Base-by-base conservation (phyloP, 23 red algal genomes). In the Gracilariopsis chorda region DNA sequence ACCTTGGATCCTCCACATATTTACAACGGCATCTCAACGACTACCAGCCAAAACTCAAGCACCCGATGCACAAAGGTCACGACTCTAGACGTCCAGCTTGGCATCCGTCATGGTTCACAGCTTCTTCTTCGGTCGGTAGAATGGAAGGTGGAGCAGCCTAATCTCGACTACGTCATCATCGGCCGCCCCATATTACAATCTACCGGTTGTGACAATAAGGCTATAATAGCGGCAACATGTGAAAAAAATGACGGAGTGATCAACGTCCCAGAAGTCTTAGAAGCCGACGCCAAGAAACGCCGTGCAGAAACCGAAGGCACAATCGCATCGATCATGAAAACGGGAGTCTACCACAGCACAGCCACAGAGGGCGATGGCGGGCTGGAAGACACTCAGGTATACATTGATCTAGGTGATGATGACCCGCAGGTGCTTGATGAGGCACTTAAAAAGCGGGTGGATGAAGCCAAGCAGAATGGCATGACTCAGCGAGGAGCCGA, bases 331-430 rank as follows among this genome's bases (percentile, higher is more conserved):
- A 25, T 67, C 11, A 65, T 62, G 52, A 8, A 45, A 19, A 23
- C 2, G 8, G 58, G 56, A 10, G 0, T 67, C 5, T 83, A 45
- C 33, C 79, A 83, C 39, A 83, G 52, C 24, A 47, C 0, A 7
- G 79, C 34, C 79, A 24, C 33, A 4, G 80, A 85, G 36, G 84
- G 63, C 7, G 83, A 70, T 20, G 83, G 73, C 51, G 41, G 49
- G 0, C 51, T 87, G 33, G 16, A 74, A 21, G 67, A 87, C 12
- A 43, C 17, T 13, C 16, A 87, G 10, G 63, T 87, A n/a, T 74
- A 72, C 81, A 69, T 86, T 19, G 81, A 86, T 23, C 39, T 69
- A 16, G 81, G 56, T 13, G 81, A 86, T 1, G 83, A 87, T 60
- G 2, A 57, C 8, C 1, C 39, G 28, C 1, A 1, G 35, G 48